Evolutionary conservation across 2,329 filamentous ascomycete species (phyloP).

Genomic region (Penicillium oxalicum): DNA sequence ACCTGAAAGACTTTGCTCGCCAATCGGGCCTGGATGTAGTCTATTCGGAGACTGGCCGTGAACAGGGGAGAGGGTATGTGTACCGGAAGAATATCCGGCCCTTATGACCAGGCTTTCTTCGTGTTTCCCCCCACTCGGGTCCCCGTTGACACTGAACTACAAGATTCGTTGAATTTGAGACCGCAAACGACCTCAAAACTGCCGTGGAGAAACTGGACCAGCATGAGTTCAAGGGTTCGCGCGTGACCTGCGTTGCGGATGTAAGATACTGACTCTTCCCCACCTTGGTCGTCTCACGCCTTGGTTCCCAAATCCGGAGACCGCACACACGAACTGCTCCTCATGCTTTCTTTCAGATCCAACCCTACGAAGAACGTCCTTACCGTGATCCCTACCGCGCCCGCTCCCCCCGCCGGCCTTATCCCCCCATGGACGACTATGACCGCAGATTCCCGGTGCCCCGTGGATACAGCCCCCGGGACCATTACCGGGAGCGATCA

Average conservation of each 20-base stretch:
- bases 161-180: slow-evolving; percentile 98
- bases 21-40: slow-evolving; percentile 96
- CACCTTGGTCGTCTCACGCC: neutral
- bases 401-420: slow-evolving; percentile 67
- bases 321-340: slow-evolving; percentile 16
- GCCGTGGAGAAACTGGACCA: slow-evolving; percentile 93
- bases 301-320: slow-evolving; percentile 8
- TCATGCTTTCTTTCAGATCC: slow-evolving; percentile 51
- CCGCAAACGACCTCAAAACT: slow-evolving; percentile 76
- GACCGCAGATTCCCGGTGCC: slow-evolving; percentile 73
- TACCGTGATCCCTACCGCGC: slow-evolving; percentile 68
- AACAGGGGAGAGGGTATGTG: slow-evolving; percentile 84
- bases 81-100: slow-evolving; percentile 13
- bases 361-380: slow-evolving; percentile 62
- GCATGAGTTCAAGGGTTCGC: slow-evolving; percentile 84
- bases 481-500: slow-evolving; percentile 82
- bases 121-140: neutral
- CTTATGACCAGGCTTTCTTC: slow-evolving; percentile 5
- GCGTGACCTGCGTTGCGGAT: slow-evolving; percentile 80
- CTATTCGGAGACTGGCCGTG: slow-evolving; percentile 91
- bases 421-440: slow-evolving; percentile 69
- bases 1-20: slow-evolving; percentile 98
- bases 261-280: slow-evolving; percentile 48
- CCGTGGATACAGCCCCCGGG: slow-evolving; percentile 77
- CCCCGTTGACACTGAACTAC: slow-evolving; percentile 21